Evolutionary conservation across 148 eudicot species (phyloP).

Genomic region (Linanthus parryae): DNA sequence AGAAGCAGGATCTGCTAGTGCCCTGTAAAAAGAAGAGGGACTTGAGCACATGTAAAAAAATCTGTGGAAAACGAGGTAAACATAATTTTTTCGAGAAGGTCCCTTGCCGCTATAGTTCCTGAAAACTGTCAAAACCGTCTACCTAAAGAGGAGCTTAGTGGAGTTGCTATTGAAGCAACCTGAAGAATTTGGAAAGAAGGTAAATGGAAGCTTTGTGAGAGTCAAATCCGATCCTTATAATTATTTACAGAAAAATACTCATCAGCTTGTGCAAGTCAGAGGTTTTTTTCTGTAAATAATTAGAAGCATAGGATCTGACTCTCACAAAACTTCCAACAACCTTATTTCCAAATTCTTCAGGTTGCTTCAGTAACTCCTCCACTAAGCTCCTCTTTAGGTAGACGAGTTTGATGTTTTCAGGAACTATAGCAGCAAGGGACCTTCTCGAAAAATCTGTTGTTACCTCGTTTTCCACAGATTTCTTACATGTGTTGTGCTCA

Average conservation of each 20-base stretch:
- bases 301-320: constrained; percentile 50
- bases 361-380: constrained; percentile 41
- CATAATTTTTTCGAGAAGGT: neutral
- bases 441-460: constrained; percentile 23
- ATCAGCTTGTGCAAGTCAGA: constrained; percentile 68
- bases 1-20: no score
- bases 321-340: constrained; percentile 77
- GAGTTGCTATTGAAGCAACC: constrained; percentile 50
- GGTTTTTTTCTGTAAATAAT: constrained; percentile 37
- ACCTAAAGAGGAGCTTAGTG: constrained; percentile 55
- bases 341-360: constrained; percentile 60
- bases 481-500: constrained; percentile 15
- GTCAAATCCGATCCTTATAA: constrained; percentile 70
- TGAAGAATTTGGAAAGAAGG: constrained; percentile 51
- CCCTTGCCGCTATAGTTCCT: constrained; percentile 53
- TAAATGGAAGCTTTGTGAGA: constrained; percentile 83
- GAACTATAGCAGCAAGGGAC: constrained; percentile 46
- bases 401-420: constrained; percentile 66
- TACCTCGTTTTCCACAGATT: constrained; percentile 16
- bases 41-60: neutral
- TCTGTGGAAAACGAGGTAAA: neutral
- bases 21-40: neutral
- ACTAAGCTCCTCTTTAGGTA: constrained; percentile 69
- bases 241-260: constrained; percentile 53
- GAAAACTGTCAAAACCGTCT: constrained; percentile 65